Evolutionary conservation across 768 basidiomycete species (phyloP).

Genomic region (Clitopilus passeckerianus): DNA sequence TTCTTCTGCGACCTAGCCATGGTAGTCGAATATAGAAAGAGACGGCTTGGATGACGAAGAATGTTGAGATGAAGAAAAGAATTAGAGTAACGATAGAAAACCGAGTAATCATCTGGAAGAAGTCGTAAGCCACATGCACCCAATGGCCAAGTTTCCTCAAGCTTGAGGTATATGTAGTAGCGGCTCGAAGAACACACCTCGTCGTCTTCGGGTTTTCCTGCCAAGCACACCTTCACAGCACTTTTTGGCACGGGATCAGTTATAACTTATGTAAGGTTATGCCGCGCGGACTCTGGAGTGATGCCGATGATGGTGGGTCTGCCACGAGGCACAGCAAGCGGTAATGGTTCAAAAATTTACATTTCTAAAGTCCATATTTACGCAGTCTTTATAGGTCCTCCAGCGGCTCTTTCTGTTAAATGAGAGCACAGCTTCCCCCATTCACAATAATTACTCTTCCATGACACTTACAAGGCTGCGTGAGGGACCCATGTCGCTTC

Average conservation of each 20-base stretch:
- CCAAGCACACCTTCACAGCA: background rate
- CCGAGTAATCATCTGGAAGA: slow-evolving; percentile 28
- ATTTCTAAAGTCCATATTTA: too few species aligned
- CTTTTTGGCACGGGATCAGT: background rate
- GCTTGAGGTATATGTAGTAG: background rate
- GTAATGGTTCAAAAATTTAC: too few species aligned
- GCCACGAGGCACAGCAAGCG: too few species aligned
- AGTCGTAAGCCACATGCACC: background rate
- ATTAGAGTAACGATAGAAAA: slow-evolving; percentile 43
- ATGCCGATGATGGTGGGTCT: too few species aligned
- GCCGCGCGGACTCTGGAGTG: too few species aligned
- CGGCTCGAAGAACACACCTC: background rate
- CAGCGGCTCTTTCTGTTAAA: too few species aligned
- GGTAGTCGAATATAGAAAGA: slow-evolving; percentile 24
- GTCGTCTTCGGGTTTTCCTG: background rate
- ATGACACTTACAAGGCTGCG: background rate
- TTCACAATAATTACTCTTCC: too few species aligned
- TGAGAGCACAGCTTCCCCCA: too few species aligned
- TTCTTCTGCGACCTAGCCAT: slow-evolving; percentile 16
- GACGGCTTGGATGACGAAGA: slow-evolving; percentile 39
- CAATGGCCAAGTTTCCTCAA: background rate
- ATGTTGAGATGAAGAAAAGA: slow-evolving; percentile 41
- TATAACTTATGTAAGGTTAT: background rate
- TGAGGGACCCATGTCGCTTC: background rate
- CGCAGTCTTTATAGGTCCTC: too few species aligned